Percentiles rank a stretch among this genome's conserved stretches.
phyloP scores from a whole-genome alignment of 2,329 filamentous ascomycete genomes.

The Scytalidium lignicola region DNA sequence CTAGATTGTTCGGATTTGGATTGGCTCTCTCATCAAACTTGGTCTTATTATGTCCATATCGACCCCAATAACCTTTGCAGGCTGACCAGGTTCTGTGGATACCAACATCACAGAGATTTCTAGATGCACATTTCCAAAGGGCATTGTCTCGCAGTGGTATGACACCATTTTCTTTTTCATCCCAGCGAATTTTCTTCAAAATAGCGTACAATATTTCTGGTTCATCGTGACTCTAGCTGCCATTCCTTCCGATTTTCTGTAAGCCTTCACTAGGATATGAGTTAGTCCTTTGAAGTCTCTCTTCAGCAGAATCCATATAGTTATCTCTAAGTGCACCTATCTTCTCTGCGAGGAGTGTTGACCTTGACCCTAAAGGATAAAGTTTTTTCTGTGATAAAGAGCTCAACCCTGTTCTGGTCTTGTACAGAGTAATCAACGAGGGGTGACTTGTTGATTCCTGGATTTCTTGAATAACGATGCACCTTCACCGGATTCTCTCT shows the following conservation, averaged over 20 bases:
- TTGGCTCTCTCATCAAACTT: slow-evolving; percentile 8
- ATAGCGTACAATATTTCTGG: not conserved
- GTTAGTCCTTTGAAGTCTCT: too few species aligned
- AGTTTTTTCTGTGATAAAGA: too few species aligned
- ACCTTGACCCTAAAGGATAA: too few species aligned
- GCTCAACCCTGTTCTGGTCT: too few species aligned
- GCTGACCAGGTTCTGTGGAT: not conserved
- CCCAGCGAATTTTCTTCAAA: not conserved
- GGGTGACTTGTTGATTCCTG: too few species aligned
- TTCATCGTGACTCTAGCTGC: not conserved
- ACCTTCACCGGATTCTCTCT: too few species aligned
- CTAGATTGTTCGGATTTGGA: not conserved
- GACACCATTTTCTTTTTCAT: not conserved
- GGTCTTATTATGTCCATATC: slow-evolving; percentile 2
- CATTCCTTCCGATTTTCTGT: not conserved
- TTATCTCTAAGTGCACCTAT: too few species aligned
- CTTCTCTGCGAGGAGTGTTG: too few species aligned
- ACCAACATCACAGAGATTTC: not conserved
- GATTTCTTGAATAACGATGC: too few species aligned
- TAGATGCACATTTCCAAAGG: not conserved
- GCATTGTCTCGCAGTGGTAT: not conserved
- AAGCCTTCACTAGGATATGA: not conserved
- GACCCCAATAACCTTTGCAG: slow-evolving; percentile 13
- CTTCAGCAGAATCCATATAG: too few species aligned
- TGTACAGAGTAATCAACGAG: too few species aligned